phyloP scores from a whole-genome alignment of 441 rosid species.

The Isatis lusitanica region DNA sequence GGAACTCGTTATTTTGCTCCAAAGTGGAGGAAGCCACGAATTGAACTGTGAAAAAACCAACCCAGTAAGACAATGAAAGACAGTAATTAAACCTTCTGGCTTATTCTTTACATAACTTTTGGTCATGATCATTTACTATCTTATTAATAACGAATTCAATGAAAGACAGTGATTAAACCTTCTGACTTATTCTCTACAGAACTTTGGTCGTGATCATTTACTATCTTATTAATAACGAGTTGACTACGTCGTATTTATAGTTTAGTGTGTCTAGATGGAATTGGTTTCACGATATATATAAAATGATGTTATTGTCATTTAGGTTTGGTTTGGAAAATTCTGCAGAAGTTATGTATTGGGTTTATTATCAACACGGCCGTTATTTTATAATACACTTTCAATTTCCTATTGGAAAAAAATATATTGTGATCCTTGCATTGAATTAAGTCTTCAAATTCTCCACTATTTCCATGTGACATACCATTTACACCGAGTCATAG shows the following conservation, averaged over 20 bases:
- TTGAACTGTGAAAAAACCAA: too few relatives aligned
- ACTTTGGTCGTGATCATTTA: too few relatives aligned
- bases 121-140: too few relatives aligned
- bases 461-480: constrained; percentile 3
- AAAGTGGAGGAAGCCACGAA: too few relatives aligned
- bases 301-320: not conserved
- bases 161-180: too few relatives aligned
- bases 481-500: constrained; percentile 1
- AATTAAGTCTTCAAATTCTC: not conserved
- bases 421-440: not conserved
- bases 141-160: not conserved
- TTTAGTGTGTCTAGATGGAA: not conserved
- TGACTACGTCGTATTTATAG: not conserved
- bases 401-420: not conserved
- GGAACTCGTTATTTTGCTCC: too few relatives aligned
- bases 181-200: too few relatives aligned
- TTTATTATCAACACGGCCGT: not conserved
- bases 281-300: not conserved
- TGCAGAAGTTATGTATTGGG: not conserved
- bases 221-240: not conserved
- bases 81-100: too few relatives aligned
- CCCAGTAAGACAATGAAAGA: too few relatives aligned
- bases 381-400: not conserved
- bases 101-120: too few relatives aligned
- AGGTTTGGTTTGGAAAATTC: not conserved